Base-by-base conservation (phyloP, 2,329 filamentous ascomycete species). In the Mycogone perniciosa region DNA sequence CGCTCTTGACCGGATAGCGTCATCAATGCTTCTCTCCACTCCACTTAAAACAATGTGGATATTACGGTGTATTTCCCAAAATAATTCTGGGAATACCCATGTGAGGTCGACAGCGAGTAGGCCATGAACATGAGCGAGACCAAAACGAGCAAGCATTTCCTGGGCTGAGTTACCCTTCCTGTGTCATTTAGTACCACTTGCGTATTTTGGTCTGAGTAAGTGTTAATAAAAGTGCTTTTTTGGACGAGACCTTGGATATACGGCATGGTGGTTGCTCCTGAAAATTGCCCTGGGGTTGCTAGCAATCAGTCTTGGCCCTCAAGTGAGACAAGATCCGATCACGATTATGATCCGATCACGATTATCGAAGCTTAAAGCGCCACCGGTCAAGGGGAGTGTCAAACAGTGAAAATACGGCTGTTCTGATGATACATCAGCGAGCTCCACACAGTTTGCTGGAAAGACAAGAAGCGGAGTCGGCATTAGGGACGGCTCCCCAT, bases 311-410 rank as follows among this genome's bases (percentile, higher is more conserved):
- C 43, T 31, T 35, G 43, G 45, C 41, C 42, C 41, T 45, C 37
- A 31, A 48, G 45, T 52, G 34, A 52, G 50, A 52, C 50, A 52
- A 52, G 50, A 48, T 52, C 45, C 8, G 31, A 46, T 31, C 30
- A 20, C 20, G 20, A 20, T 20, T 31, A 34, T 33, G 45, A 48
- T 51, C 46, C 38, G 27, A 42, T 51, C 48, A 51, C 30, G 44
- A 51, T 51, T 38, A 51, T 43, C 31, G 42, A 46, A 40, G 42
- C 31, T 20, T 7, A 7, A 35, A 45, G 10, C 20, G 48, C 43
- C 30, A n/a, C 38, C 20, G 31, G 34, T 31, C 46, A n/a, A n/a
- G 10, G 6, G 20, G 27, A 13, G 20, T n/a, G 27, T 31, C n/a
- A 10, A 10, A 34, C 3, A 20, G 20, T 20, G 20, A 20, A 20